Evolutionary conservation across 2,329 filamentous ascomycete genomes (phyloP).

Genomic region (Magnaporthiopsis incrustans): DNA sequence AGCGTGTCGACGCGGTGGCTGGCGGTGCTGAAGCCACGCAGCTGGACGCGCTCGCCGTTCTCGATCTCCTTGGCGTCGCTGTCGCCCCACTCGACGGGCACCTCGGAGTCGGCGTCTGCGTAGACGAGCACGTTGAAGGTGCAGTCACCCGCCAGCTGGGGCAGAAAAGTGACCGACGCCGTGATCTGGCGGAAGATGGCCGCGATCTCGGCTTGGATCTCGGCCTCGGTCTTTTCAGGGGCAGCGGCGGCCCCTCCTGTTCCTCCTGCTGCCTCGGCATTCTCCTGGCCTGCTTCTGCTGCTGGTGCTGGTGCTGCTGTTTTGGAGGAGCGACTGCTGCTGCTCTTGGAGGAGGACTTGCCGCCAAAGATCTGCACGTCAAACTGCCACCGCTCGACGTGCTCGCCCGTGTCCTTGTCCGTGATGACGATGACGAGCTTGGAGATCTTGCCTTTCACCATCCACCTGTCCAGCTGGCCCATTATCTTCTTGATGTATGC

Average conservation of each 20-base stretch:
- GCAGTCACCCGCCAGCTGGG: constrained; percentile 87
- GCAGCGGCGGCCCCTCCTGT: constrained; percentile 21
- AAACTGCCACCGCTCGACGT: constrained; percentile 97
- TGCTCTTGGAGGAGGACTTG: constrained; percentile 28
- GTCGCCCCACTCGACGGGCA: constrained; percentile 97
- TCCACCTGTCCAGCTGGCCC: constrained; percentile 96
- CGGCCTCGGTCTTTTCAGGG: constrained; percentile 75
- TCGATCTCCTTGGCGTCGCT: constrained; percentile 95
- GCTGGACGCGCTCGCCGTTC: constrained; percentile 88
- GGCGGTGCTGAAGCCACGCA: constrained; percentile 92
- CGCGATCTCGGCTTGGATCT: constrained; percentile 94
- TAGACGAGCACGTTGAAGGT: constrained; percentile 99
- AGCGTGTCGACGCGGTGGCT: constrained; percentile 91
- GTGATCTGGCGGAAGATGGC: constrained; percentile 97
- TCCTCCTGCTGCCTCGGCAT: constrained; percentile 35
- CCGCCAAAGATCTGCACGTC: constrained; percentile 44
- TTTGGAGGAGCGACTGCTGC: constrained; percentile 37
- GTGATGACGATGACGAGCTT: constrained; percentile 96
- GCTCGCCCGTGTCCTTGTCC: constrained; percentile 91
- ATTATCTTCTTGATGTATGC: constrained; percentile 99
- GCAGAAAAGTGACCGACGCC: constrained; percentile 91
- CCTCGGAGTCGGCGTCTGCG: constrained; percentile 91
- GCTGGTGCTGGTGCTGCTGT: background rate
- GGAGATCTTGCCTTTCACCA: constrained; percentile 92
- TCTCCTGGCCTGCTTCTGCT: constrained; percentile 48